A percentile compares a stretch with the other conserved stretches of the same genome.
Evolutionary conservation across 179 eudicot genomes (phyloP).

Genomic region (Heliamphora pulchella): DNA sequence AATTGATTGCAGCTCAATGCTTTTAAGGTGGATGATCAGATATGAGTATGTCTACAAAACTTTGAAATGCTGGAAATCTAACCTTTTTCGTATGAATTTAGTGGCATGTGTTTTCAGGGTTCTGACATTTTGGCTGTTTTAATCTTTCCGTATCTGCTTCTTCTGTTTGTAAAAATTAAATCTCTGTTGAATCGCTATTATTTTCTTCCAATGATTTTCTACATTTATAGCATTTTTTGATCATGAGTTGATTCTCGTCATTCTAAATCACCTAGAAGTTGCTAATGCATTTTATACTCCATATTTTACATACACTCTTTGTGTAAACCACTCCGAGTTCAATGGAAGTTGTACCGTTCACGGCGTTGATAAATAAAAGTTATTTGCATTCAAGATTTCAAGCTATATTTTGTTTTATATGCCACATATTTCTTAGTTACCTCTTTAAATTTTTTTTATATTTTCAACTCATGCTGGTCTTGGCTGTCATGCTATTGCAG

Average conservation of each 20-base stretch:
- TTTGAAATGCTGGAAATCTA: neutral
- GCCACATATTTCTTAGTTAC: neutral
- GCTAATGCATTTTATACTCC: neutral
- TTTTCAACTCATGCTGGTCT: neutral
- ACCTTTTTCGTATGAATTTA: neutral
- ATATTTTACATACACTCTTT: neutral
- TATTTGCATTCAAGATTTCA: neutral
- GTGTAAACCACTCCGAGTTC: neutral
- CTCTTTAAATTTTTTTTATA: neutral
- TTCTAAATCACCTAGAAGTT: neutral
- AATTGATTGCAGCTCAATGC: neutral
- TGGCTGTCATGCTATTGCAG: slow-evolving; percentile 41
- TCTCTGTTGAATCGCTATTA: neutral
- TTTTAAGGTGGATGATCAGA: neutral
- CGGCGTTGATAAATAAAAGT: neutral
- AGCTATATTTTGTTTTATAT: neutral
- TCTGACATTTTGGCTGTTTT: neutral
- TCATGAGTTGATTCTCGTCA: neutral
- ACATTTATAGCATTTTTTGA: neutral
- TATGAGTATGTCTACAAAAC: neutral
- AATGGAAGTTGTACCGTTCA: neutral
- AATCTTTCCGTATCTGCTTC: neutral
- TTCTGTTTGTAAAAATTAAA: neutral
- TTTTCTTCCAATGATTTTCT: neutral
- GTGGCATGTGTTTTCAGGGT: neutral